phyloP scores from a whole-genome alignment of 169 alveolate genomes.

The Theileria equi region DNA sequence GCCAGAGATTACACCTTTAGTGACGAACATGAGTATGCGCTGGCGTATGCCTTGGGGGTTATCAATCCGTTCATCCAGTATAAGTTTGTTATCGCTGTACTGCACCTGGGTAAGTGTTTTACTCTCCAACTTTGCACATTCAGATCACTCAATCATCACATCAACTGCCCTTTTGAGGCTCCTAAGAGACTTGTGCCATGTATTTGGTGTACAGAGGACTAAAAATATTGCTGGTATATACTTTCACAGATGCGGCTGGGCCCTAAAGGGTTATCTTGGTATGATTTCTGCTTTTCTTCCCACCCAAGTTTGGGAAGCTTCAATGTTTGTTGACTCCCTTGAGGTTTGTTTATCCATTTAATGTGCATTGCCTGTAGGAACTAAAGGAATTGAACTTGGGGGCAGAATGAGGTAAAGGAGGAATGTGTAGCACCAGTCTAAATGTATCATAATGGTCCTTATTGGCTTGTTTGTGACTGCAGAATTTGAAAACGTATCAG shows the following conservation, averaged over 20 bases:
- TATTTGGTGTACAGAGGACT: slow-evolving; percentile 39
- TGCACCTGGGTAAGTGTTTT: slow-evolving; percentile 44
- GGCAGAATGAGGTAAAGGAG: no score
- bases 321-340: slow-evolving; percentile 35
- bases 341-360: slow-evolving; percentile 11
- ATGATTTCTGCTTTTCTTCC: slow-evolving; percentile 45
- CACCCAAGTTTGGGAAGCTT: slow-evolving; percentile 37
- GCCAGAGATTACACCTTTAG: slow-evolving; percentile 9
- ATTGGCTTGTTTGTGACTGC: slow-evolving; percentile 48
- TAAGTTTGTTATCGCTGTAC: slow-evolving; percentile 29
- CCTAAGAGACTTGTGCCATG: slow-evolving; percentile 34
- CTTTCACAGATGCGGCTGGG: slow-evolving; percentile 58
- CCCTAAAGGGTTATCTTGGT: slow-evolving; percentile 34
- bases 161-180: slow-evolving; percentile 23
- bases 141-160: slow-evolving; percentile 48
- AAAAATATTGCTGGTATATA: slow-evolving; percentile 46
- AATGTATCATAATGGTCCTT: slow-evolving; percentile 52
- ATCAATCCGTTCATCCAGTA: slow-evolving; percentile 40
- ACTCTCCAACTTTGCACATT: not conserved
- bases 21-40: slow-evolving; percentile 7
- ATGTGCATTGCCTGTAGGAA: not conserved
- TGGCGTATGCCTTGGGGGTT: slow-evolving; percentile 44
- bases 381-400: not conserved
- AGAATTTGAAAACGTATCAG: slow-evolving; percentile 55
- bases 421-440: no score